Evolutionary conservation across 2,329 filamentous ascomycete species (phyloP), one percentile per base, ranked within the genome.

Genomic region (Pseudogymnoascus sp.): DNA sequence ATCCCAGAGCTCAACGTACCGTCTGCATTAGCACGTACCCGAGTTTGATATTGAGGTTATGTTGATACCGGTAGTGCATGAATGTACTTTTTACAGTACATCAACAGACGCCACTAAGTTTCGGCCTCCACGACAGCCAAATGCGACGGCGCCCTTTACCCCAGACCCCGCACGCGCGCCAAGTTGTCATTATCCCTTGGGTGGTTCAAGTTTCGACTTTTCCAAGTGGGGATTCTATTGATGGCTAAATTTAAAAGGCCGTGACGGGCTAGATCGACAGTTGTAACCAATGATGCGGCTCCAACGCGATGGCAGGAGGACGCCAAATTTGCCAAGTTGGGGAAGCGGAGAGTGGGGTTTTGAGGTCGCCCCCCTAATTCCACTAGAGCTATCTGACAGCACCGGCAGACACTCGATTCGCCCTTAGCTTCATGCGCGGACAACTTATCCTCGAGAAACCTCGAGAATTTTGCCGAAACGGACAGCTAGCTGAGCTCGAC

Each of bases 141-240:
- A 8, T 31, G 26, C 31, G 50, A 56, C 26, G 31, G 10, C 26
- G 5, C 6, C 50, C 29, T 56, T 56, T 33, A 56, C 50, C 50
- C 50, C 50, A 56, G 50, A 56, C 50, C 50, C 50, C 50, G 50
- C 50, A 56, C 50, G 4, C 50, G n/a, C 50, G 29, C 50, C 50
- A 56, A 56, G 26, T 56, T 56, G 13, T 8, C 50, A 10, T 56
- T 33, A 56, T 26, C 50, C 26, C n/a, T 56, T 56, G 26, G n/a
- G 10, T 19, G 50, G n/a, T 56, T 33, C 26, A 33, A 33, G 50
- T 56, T 56, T 33, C 4, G 26, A 53, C 26, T 11, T 31, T n/a
- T 1, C 44, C 19, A 6, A 26, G 5, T 21, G 11, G 8, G 40
- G n/a, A 16, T 50, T 13, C n/a, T 14, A 16, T 8, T 53, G 47